Evolutionary conservation across 169 alveolate species (phyloP).

Genomic region (Theileria parva): DNA sequence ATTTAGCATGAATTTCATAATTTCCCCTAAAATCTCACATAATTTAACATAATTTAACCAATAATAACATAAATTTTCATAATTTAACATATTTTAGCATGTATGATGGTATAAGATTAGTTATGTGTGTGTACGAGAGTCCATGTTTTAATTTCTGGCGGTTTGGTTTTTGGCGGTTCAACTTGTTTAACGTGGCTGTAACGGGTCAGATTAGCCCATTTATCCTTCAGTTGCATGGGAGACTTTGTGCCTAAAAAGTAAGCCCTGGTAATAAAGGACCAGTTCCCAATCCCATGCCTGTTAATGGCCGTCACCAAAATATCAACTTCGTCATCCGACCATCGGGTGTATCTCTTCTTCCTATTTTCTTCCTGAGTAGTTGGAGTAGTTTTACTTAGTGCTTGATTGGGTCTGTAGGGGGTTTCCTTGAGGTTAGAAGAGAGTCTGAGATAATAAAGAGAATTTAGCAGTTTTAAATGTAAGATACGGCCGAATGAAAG

Average conservation of each 20-base stretch:
- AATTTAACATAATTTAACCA: too few relatives aligned
- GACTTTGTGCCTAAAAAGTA: constrained; percentile 53
- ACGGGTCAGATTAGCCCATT: constrained; percentile 58
- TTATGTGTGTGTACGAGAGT: neutral
- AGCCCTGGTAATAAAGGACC: constrained; percentile 34
- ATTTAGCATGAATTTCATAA: too few relatives aligned
- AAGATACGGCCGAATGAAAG: neutral
- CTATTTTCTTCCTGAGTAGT: neutral
- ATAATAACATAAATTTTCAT: too few relatives aligned
- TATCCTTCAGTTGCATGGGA: constrained; percentile 59
- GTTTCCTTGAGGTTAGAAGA: neutral
- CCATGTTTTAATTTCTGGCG: constrained; percentile 3
- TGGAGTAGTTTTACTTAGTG: neutral
- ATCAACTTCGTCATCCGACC: constrained; percentile 47
- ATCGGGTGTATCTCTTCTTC: constrained; percentile 8
- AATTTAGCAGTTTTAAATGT: neutral
- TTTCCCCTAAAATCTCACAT: too few relatives aligned
- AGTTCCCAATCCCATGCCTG: constrained; percentile 54
- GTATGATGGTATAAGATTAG: too few relatives aligned
- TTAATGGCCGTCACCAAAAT: constrained; percentile 41
- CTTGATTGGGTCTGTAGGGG: neutral
- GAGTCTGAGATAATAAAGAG: neutral
- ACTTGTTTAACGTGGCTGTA: constrained; percentile 36
- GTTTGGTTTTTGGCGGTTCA: neutral
- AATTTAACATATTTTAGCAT: too few relatives aligned